These are phyloP conservation scores for Monosporascus sp. DNA, from an alignment of 2,329 filamentous ascomycete species.

Conservation along the genomic window DNA sequence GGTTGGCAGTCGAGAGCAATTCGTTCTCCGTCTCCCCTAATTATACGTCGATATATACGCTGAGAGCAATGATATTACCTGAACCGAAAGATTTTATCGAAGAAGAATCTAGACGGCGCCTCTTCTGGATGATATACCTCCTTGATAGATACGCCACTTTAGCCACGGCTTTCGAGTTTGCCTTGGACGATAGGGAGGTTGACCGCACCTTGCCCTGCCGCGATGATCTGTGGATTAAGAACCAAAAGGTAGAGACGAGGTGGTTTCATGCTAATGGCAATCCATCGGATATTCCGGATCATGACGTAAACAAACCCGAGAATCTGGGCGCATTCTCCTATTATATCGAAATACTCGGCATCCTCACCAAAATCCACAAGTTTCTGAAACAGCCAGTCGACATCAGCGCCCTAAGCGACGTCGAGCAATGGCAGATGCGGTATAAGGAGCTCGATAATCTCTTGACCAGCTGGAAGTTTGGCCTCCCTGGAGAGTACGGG, in stretches of 20 bases:
- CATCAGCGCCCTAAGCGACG: constrained; percentile 76
- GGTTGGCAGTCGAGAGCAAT: constrained; percentile 75
- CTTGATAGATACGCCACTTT: constrained; percentile 88
- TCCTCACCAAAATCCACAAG: constrained; percentile 80
- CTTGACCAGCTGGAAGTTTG: constrained; percentile 77
- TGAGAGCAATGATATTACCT: constrained; percentile 77
- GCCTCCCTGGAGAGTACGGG: constrained; percentile 75
- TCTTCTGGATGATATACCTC: constrained; percentile 94
- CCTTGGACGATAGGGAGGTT: constrained; percentile 82
- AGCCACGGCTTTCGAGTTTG: constrained; percentile 87
- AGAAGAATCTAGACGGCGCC: constrained; percentile 74
- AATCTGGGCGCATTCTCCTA: constrained; percentile 85
- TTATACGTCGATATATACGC: constrained; percentile 82
- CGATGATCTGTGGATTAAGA: constrained; percentile 79
- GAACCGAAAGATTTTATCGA: constrained; percentile 83
- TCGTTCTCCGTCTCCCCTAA: constrained; percentile 73
- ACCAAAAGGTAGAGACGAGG: constrained; percentile 76
- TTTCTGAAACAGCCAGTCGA: constrained; percentile 88
- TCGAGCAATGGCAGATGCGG: constrained; percentile 82
- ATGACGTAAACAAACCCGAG: constrained; percentile 64
- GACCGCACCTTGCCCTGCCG: constrained; percentile 82
- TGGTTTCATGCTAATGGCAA: constrained; percentile 63
- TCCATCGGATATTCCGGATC: constrained; percentile 45
- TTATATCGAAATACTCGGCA: constrained; percentile 84
- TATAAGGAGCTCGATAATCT: constrained; percentile 81